Base-by-base conservation (phyloP, 164 flowering plant species). In the Magnolia sinica region DNA sequence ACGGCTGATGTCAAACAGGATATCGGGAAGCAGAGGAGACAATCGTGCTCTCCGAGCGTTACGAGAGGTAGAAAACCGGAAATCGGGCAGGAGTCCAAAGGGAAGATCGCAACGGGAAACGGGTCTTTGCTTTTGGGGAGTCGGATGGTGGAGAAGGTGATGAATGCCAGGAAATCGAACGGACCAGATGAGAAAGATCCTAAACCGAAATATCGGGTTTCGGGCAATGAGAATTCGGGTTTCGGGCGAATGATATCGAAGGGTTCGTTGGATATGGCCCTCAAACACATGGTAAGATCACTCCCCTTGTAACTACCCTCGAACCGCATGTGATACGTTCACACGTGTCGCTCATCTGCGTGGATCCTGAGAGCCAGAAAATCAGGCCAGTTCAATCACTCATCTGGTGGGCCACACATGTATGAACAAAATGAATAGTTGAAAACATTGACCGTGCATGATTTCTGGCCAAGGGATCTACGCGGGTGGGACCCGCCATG, bases 61-160 rank as follows among this genome's bases (percentile, higher is more conserved):
- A 76, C 79, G 50, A 63, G 90, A 70, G 88, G 89, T 5, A 81
- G 90, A 65, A 84, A 79, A 74, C 61, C 72, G 22, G 86, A 77
- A 69, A 2, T 63, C 19, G 52, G 37, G 70, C 20, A 3, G 68
- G 29, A 31, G 31, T 24, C 11, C 49, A 78, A 31, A 65, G 73
- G 2, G 73, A 77, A 75, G 16, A 70, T 9, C 1, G 22, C 13
- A 50, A 55, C 75, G 50, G 78, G 76, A 58, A 85, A 80, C 70
- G 80, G 79, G 68, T 45, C 85, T 14, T 80, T 81, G 37, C 71
- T 87, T 11, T 70, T 86, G 11, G 94, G 92, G 27, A 91, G 92
- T 65, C 76, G 77, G 52, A 89, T 91, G 91, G 90, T 91, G 72
- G 91, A 91, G 9, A 91, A 82, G 84, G 80, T 91, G 58, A 82